Conservation (phyloP, 352 stramenopile genomes). For the Phytopythium helicoides region DNA sequence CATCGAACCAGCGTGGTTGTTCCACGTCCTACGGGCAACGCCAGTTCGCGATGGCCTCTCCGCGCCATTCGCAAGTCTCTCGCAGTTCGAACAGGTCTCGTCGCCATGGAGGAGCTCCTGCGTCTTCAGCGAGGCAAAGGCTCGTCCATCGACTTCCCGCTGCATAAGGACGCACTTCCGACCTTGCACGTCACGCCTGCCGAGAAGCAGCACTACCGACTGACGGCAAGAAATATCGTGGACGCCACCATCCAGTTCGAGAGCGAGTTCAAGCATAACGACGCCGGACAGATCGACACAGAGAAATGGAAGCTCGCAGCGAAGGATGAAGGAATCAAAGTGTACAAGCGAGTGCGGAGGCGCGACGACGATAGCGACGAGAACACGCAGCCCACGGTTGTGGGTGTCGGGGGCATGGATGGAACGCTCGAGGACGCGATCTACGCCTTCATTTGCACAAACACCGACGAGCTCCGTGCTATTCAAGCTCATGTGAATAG, state of each 20-base stretch:
- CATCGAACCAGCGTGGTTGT: no score
- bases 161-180: neutral
- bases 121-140: neutral
- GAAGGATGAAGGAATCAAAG: neutral
- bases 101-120: constrained; percentile 1
- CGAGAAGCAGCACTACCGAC: constrained; percentile 1
- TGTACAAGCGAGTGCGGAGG: neutral
- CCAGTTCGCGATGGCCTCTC: no score
- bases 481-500: constrained; percentile 13
- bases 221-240: neutral
- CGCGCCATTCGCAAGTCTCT: no score
- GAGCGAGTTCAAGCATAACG: neutral
- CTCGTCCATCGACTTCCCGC: neutral
- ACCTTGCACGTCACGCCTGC: neutral
- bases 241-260: neutral
- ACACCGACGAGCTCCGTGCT: constrained; percentile 17
- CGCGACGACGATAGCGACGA: neutral
- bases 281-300: neutral
- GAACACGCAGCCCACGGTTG: constrained; percentile 11
- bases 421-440: constrained; percentile 15
- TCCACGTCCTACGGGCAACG: no score
- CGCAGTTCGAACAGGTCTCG: no score
- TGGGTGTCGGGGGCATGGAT: constrained; percentile 12
- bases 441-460: constrained; percentile 13
- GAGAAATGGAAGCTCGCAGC: neutral